Conservation (phyloP, 345 rosid species). For the Hirschfeldia incana region DNA sequence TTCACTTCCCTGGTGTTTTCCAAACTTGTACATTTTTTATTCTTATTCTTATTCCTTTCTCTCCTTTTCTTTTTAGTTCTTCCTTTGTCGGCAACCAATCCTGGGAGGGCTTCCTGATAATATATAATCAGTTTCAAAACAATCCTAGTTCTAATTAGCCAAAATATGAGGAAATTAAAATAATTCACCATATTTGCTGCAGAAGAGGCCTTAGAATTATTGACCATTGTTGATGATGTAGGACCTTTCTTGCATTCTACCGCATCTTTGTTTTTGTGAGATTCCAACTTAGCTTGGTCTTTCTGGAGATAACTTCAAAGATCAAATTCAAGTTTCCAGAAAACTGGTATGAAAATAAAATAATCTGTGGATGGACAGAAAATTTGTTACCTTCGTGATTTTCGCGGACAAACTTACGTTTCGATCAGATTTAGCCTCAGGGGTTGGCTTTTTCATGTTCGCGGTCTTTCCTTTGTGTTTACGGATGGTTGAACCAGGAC, state of each 20-base stretch:
- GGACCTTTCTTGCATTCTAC: constrained; percentile 46
- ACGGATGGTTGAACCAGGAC: constrained; percentile 45
- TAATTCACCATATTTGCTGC: constrained; percentile 46
- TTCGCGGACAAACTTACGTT: constrained; percentile 25
- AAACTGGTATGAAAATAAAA: constrained; percentile 15
- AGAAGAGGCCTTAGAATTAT: constrained; percentile 39
- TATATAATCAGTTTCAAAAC: constrained; percentile 48
- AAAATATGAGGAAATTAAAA: constrained; percentile 27
- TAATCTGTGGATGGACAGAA: constrained; percentile 9
- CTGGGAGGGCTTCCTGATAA: constrained; percentile 67
- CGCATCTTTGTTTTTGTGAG: constrained; percentile 36
- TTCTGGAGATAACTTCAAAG: constrained; percentile 26
- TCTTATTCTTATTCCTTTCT: constrained; percentile 67
- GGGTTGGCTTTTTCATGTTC: constrained; percentile 48
- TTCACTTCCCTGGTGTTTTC: constrained; percentile 42
- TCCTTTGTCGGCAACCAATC: constrained; percentile 50
- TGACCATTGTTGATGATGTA: constrained; percentile 40
- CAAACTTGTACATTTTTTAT: constrained; percentile 47
- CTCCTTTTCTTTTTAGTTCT: constrained; percentile 55
- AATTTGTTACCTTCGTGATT: constrained; percentile 46
- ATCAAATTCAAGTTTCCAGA: constrained; percentile 26
- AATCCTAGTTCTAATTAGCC: constrained; percentile 22
- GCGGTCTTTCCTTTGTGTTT: constrained; percentile 61
- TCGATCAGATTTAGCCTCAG: constrained; percentile 35
- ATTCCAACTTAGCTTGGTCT: constrained; percentile 25